phyloP scores from a whole-genome alignment of 306 rosid species.

The Begonia fuchsioides region DNA sequence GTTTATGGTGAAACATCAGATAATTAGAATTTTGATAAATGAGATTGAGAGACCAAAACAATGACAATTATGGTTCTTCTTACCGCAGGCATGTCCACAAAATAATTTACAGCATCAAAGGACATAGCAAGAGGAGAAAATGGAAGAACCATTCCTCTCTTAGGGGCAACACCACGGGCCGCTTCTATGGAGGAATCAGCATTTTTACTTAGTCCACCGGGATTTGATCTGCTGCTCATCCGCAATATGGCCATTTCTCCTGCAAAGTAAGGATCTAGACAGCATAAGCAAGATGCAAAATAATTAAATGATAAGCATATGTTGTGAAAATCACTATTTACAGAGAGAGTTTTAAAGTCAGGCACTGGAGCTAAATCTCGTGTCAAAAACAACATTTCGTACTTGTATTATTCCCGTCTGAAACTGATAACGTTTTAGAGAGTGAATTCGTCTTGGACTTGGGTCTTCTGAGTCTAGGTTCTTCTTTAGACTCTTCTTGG shows the following conservation, averaged over 20 bases:
- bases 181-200: slow-evolving; percentile 26
- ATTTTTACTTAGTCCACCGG: slow-evolving; percentile 28
- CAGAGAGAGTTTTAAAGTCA: too few relatives aligned
- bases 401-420: slow-evolving; percentile 69
- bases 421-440: slow-evolving; percentile 34
- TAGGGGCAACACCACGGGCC: slow-evolving; percentile 30
- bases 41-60: background rate
- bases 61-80: slow-evolving; percentile 4
- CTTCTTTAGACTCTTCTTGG: slow-evolving; percentile 29
- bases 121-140: slow-evolving; percentile 93
- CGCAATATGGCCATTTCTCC: slow-evolving; percentile 71
- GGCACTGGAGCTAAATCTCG: too few relatives aligned
- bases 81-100: slow-evolving; percentile 90
- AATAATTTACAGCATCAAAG: slow-evolving; percentile 67
- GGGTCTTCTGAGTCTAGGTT: slow-evolving; percentile 58
- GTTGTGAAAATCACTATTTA: too few relatives aligned
- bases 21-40: background rate
- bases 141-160: slow-evolving; percentile 86
- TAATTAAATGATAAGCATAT: too few relatives aligned
- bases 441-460: slow-evolving; percentile 19
- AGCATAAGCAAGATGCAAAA: background rate
- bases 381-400: slow-evolving; percentile 6
- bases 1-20: background rate
- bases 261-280: slow-evolving; percentile 15
- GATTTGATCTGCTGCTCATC: slow-evolving; percentile 49